Percentiles rank a stretch among this genome's conserved stretches.
Evolutionary conservation across 1,284 basidiomycete species (phyloP).

Genomic region (Sanghuangporus weigelae): DNA sequence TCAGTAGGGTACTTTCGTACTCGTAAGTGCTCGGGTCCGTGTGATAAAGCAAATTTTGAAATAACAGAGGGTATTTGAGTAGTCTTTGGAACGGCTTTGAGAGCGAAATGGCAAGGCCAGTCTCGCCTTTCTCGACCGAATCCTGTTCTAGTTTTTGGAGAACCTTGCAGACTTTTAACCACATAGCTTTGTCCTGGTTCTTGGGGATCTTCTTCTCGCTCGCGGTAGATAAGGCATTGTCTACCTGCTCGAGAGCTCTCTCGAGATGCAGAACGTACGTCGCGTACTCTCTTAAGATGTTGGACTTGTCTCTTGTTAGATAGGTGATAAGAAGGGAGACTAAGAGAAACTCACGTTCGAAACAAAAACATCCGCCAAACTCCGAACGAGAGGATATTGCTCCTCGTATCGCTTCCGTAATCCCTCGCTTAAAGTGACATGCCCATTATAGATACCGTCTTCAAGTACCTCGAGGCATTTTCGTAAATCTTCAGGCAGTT

Average conservation of each 20-base stretch:
- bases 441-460: constrained; percentile 80
- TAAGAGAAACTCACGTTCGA: constrained; percentile 64
- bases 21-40: constrained; percentile 96
- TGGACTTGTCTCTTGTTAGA: constrained; percentile 51
- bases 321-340: constrained; percentile 14
- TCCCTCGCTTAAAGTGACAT: constrained; percentile 76
- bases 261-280: constrained; percentile 91
- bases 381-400: constrained; percentile 87
- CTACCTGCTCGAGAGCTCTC: constrained; percentile 81
- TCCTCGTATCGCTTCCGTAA: constrained; percentile 86
- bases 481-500: constrained; percentile 80
- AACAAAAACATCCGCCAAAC: constrained; percentile 89
- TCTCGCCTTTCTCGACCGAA: constrained; percentile 85
- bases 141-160: constrained; percentile 73
- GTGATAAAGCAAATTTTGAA: constrained; percentile 95
- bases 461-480: constrained; percentile 83
- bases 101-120: constrained; percentile 87
- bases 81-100: constrained; percentile 97
- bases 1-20: constrained; percentile 92
- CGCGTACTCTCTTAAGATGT: constrained; percentile 88
- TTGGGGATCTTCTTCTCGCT: constrained; percentile 66
- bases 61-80: constrained; percentile 94
- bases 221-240: constrained; percentile 67
- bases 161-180: constrained; percentile 67
- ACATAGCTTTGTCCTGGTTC: constrained; percentile 73